Percentiles rank a stretch among this genome's conserved stretches.
These are phyloP conservation scores for Hamamelis virginiana DNA, from an alignment of 164 flowering plant genomes.

Conservation along the genomic window DNA sequence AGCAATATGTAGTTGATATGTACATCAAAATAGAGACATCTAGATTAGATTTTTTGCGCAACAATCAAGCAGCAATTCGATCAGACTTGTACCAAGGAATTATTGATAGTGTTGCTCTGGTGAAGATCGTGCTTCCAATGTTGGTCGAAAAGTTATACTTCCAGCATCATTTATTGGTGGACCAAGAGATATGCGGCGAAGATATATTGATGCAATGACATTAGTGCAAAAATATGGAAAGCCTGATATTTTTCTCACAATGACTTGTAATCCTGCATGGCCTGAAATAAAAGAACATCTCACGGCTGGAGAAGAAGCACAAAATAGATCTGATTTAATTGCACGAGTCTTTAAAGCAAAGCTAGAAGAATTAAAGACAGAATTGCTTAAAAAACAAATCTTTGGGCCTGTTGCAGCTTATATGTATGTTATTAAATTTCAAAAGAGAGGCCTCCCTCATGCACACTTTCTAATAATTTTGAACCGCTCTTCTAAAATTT, in stretches of 20 bases:
- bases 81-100: conserved; percentile 17
- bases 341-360: no score
- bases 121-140: not conserved
- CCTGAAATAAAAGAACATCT: no score
- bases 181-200: not conserved
- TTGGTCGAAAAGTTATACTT: conserved; percentile 6
- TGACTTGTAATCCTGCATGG: conserved; percentile 14
- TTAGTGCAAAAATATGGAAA: conserved; percentile 5
- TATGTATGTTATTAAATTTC: no score
- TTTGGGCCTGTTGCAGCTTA: not conserved
- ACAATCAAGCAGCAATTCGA: conserved; percentile 8
- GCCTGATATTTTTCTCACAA: conserved; percentile 9
- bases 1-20: conserved; percentile 22
- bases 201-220: conserved; percentile 3
- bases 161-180: not conserved
- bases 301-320: no score
- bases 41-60: conserved; percentile 8
- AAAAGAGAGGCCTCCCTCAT: not conserved
- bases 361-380: not conserved
- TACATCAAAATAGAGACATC: conserved; percentile 15
- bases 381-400: not conserved
- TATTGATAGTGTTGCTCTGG: not conserved
- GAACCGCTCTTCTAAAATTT: not conserved
- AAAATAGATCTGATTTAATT: no score
- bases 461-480: not conserved